Evolutionary conservation across 2,329 filamentous ascomycete species (phyloP).

Genomic region (Cytospora chrysosperma): DNA sequence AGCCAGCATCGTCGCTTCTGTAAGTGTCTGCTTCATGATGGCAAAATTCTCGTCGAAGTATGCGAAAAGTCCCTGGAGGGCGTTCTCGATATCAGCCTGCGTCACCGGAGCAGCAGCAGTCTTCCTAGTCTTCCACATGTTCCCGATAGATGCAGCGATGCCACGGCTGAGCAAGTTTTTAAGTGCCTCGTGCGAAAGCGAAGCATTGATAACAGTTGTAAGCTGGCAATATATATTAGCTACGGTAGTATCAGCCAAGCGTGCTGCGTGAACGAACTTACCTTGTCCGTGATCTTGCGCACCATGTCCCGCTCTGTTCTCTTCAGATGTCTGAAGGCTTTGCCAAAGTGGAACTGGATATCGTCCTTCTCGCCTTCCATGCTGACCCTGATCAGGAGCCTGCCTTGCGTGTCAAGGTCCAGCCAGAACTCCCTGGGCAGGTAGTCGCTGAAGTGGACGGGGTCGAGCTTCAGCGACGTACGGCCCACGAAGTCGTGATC

Average conservation of each 20-base stretch:
- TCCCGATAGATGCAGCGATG: conserved; percentile 70
- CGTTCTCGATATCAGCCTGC: conserved; percentile 72
- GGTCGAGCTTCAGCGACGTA: conserved; percentile 97
- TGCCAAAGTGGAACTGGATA: conserved; percentile 98
- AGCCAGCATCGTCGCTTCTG: conserved; percentile 93
- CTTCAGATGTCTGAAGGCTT: conserved; percentile 92
- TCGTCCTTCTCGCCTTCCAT: conserved; percentile 99
- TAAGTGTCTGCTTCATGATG: conserved; percentile 97
- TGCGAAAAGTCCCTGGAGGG: conserved; percentile 78
- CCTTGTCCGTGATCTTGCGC: conserved; percentile 95
- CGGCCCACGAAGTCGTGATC: conserved; percentile 97
- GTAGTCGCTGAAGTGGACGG: conserved; percentile 95
- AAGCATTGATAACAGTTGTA: conserved; percentile 87
- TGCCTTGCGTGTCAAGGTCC: conserved; percentile 91
- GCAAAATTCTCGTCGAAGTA: conserved; percentile 99
- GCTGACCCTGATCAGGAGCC: conserved; percentile 84
- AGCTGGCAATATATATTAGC: conserved; percentile 52
- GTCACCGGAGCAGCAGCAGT: conserved; percentile 60
- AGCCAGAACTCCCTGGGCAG: conserved; percentile 96
- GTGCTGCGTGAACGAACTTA: conserved; percentile 38
- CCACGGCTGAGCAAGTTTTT: conserved; percentile 70
- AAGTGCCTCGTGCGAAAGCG: conserved; percentile 79
- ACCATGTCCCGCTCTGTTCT: conserved; percentile 98
- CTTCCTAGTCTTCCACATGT: conserved; percentile 61
- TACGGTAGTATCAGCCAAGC: neutral